These are phyloP conservation scores for Teratosphaeriaceae sp. DNA, from an alignment of 2,329 filamentous ascomycete species.

Conservation along the genomic window DNA sequence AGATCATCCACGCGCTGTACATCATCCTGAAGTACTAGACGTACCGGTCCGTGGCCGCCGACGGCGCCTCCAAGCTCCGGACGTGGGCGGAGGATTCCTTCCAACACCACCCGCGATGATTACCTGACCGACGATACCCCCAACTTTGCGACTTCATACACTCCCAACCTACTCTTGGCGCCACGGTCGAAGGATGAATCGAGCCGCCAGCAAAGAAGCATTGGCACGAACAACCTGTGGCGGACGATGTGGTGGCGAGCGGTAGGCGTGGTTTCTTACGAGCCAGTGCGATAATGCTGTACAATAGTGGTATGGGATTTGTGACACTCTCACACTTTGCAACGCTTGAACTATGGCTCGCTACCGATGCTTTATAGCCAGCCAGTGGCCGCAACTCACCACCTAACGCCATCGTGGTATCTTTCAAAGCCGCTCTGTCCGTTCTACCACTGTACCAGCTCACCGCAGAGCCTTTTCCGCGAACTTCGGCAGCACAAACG, in stretches of 20 bases:
- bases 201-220: too few species aligned
- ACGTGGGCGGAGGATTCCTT: neutral
- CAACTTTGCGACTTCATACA: neutral
- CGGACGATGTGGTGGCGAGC: too few species aligned
- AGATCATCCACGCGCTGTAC: constrained; percentile 91
- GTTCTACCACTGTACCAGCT: neutral
- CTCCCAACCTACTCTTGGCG: neutral
- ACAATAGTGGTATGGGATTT: too few species aligned
- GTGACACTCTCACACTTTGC: too few species aligned
- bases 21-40: constrained; percentile 83
- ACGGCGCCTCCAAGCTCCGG: neutral
- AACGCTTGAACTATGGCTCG: too few species aligned
- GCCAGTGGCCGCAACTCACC: too few species aligned
- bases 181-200: too few species aligned
- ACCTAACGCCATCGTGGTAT: constrained; percentile 9
- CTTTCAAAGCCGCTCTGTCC: neutral
- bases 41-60: neutral
- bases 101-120: neutral
- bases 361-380: too few species aligned
- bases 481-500: constrained; percentile 90
- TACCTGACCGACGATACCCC: neutral
- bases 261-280: too few species aligned
- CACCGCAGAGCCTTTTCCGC: constrained; percentile 64
- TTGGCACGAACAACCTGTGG: too few species aligned
- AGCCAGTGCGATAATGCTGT: too few species aligned